Conservation (phyloP, 192 early-diverging fungal genomes). For the Paraglomus brasilianum region DNA sequence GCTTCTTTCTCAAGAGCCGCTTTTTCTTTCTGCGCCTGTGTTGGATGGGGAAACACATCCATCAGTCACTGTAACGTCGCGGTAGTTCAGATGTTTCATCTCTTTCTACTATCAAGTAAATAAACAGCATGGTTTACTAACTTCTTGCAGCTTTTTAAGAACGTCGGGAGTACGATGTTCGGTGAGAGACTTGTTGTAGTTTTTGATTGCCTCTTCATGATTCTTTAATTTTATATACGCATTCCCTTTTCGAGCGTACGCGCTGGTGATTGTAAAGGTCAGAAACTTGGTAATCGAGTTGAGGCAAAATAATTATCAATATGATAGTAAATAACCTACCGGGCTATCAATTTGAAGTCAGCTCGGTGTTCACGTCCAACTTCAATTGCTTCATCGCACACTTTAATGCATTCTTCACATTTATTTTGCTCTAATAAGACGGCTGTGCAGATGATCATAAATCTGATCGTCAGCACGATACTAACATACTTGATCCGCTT, state of each 20-base stretch:
- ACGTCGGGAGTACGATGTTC: constrained; percentile 95
- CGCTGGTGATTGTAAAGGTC: constrained; percentile 50
- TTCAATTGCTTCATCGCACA: constrained; percentile 89
- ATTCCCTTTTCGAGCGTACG: constrained; percentile 86
- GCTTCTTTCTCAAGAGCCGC: constrained; percentile 78
- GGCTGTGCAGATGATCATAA: constrained; percentile 46
- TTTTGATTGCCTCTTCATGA: constrained; percentile 84
- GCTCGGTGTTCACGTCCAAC: constrained; percentile 84
- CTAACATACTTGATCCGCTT: not conserved
- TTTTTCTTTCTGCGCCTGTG: constrained; percentile 69
- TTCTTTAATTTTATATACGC: constrained; percentile 82
- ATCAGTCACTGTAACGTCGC: no score
- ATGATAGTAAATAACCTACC: constrained; percentile 38
- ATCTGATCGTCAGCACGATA: constrained; percentile 2
- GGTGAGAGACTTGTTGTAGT: constrained; percentile 87
- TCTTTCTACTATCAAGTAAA: not conserved
- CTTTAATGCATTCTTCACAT: constrained; percentile 90
- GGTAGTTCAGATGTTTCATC: no score
- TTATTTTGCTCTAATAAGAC: constrained; percentile 93
- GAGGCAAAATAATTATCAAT: not conserved
- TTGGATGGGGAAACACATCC: not conserved
- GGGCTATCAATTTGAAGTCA: constrained; percentile 93
- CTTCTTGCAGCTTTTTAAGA: constrained; percentile 82
- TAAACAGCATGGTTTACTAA: not conserved
- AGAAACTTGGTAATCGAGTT: no score